Percentiles rank a stretch among this genome's conserved stretches.
These are phyloP conservation scores for Sapria himalayana DNA, from an alignment of 345 rosid species.

Conservation along the genomic window DNA sequence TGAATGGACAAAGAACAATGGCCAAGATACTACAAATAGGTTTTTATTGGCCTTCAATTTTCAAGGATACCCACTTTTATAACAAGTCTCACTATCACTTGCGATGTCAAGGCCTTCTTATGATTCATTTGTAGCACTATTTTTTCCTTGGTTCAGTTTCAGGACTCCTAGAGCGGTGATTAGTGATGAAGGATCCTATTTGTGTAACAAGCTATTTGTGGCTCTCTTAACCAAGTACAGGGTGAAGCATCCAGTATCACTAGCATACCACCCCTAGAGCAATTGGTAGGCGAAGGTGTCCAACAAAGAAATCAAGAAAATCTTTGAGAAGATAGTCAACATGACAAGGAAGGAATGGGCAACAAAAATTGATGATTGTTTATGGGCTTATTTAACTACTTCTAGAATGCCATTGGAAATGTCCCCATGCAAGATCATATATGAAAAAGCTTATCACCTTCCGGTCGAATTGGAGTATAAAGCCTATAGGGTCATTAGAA, in stretches of 20 bases:
- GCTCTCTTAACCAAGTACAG: background rate
- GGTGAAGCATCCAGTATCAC: background rate
- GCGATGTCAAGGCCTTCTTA: no score
- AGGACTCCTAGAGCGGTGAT: background rate
- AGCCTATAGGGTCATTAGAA: background rate
- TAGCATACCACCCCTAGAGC: background rate
- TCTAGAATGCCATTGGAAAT: conserved; percentile 4
- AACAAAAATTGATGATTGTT: background rate
- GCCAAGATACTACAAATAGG: no score
- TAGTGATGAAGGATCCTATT: background rate
- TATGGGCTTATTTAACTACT: background rate
- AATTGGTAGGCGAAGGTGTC: background rate
- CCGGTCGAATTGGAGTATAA: conserved; percentile 6
- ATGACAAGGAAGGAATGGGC: conserved; percentile 1
- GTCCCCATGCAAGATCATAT: background rate
- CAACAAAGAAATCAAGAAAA: background rate
- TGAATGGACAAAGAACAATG: no score
- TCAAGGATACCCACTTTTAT: no score
- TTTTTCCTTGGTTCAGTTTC: no score
- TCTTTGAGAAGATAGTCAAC: background rate
- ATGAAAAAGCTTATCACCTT: conserved; percentile 1
- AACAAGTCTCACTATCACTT: no score
- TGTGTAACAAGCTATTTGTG: background rate
- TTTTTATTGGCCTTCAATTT: no score
- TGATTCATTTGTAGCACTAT: no score